Evolutionary conservation across 768 basidiomycete species (phyloP).

Genomic region (Epithele typhae): DNA sequence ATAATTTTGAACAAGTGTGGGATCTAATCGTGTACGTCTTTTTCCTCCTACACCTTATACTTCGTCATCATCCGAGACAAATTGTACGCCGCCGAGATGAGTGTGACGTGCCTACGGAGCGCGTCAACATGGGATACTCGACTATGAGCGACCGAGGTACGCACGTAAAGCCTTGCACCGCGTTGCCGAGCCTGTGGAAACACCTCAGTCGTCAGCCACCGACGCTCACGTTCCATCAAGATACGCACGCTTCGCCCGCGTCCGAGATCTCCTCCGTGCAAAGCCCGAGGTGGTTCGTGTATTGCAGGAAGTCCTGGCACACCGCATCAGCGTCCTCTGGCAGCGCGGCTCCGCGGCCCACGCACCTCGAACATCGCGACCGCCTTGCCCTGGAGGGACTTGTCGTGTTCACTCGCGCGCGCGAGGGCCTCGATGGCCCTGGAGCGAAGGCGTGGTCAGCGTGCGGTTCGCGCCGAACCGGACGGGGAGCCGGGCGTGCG

Average conservation of each 20-base stretch:
- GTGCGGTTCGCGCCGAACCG: no score
- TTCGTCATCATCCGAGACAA: conserved; percentile 56
- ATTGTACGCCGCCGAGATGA: conserved; percentile 84
- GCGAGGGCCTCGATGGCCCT: conserved; percentile 87
- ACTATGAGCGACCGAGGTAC: conserved; percentile 19
- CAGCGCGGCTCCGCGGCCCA: neutral
- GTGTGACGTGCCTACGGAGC: conserved; percentile 62
- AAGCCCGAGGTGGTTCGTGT: conserved; percentile 83
- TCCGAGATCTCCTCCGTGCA: conserved; percentile 85
- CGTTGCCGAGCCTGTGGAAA: conserved; percentile 65
- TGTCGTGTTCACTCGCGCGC: conserved; percentile 78
- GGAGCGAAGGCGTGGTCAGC: neutral
- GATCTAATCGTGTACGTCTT: no score
- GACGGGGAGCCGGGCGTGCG: neutral
- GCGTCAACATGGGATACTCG: neutral
- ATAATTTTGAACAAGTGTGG: no score
- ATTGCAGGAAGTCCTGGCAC: conserved; percentile 67
- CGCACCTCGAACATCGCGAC: conserved; percentile 87
- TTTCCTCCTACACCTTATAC: neutral
- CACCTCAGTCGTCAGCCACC: conserved; percentile 5
- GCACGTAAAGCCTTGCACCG: conserved; percentile 88
- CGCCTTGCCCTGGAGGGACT: conserved; percentile 57
- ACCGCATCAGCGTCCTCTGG: neutral
- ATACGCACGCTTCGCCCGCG: conserved; percentile 72
- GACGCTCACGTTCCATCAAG: no score